Base-by-base conservation (phyloP, 192 early-diverging fungal species). In the Podochytrium sp. region DNA sequence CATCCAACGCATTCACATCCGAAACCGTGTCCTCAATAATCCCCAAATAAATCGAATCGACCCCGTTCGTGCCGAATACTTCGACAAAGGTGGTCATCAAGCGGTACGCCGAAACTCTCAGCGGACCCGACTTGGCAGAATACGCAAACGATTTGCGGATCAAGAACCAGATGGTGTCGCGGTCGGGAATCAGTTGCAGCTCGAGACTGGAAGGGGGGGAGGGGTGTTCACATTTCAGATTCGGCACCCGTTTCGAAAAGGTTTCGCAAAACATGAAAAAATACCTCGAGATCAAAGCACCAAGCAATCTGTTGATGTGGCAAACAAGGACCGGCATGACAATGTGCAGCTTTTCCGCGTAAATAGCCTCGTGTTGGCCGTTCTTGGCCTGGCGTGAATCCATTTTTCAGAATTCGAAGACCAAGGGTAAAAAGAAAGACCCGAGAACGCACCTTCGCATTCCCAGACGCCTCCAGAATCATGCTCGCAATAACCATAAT, bases 91-190 rank as follows among this genome's bases (percentile, higher is more conserved):
- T 1, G n/a, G 37, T 41, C 35, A 71, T 6, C 18, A 71, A 38
- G 0, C 69, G 39, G 38, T 58, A 71, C 10, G 56, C 7, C 0
- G 69, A 59, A 29, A 71, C 40, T 58, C 69, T 7, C 55, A 59
- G 3, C 4, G 38, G 33, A 7, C 55, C 55, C 3, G 14, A 6
- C 30, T 12, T 14, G 12, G n/a, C 25, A 23, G 39, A 12, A 43
- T 61, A 61, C 0, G 69, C 69, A 50, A 71, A 56, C 0, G 55
- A 56, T 41, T 71, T 35, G 5, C 69, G 69, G 12, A 59, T 30
- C 2, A 71, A 25, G 30, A 38, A 25, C 69, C 69, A 71, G 2
- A 71, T 5, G 12, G 23, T 43, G 5, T 71, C 69, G 3, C 52
- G 18, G 23, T 71, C 56, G 16, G 69, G 37, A 25, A 71, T 10